phyloP scores from a whole-genome alignment of 1,284 basidiomycete genomes.

The Ceratobasidium sp. region DNA sequence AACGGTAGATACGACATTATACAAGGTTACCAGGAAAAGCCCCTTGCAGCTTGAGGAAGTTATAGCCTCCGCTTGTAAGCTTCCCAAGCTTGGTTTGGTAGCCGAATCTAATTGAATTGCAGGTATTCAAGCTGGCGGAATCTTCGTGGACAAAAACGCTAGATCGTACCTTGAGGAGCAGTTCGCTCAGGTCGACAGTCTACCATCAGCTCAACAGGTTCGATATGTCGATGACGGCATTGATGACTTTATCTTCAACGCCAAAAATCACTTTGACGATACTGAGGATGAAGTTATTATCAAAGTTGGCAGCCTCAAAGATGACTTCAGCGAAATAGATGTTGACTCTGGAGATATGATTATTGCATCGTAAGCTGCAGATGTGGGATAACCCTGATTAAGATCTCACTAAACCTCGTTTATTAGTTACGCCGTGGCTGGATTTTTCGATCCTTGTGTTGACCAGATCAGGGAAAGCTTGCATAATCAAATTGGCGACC shows the following conservation, averaged over 20 bases:
- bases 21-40: not conserved
- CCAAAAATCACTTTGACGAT: not conserved
- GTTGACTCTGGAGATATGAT: not conserved
- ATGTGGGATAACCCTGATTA: not conserved
- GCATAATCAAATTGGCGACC: not conserved
- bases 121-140: conserved; percentile 26
- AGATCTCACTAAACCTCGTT: not conserved
- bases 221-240: not conserved
- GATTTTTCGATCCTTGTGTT: conserved; percentile 36
- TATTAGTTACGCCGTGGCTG: not conserved
- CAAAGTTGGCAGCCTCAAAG: too few relatives aligned
- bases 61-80: not conserved
- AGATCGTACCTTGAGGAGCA: not conserved
- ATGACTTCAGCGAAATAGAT: too few relatives aligned
- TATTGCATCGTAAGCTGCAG: not conserved
- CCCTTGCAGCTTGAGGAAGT: not conserved
- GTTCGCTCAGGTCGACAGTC: not conserved
- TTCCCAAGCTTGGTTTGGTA: too few relatives aligned
- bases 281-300: too few relatives aligned
- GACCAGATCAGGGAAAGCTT: not conserved
- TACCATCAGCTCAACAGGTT: not conserved
- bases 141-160: conserved; percentile 10
- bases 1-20: not conserved
- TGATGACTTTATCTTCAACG: not conserved
- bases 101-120: too few relatives aligned